These are phyloP conservation scores for Coriolopsis trogii DNA, from an alignment of 1,284 basidiomycete genomes.

Conservation along the genomic window DNA sequence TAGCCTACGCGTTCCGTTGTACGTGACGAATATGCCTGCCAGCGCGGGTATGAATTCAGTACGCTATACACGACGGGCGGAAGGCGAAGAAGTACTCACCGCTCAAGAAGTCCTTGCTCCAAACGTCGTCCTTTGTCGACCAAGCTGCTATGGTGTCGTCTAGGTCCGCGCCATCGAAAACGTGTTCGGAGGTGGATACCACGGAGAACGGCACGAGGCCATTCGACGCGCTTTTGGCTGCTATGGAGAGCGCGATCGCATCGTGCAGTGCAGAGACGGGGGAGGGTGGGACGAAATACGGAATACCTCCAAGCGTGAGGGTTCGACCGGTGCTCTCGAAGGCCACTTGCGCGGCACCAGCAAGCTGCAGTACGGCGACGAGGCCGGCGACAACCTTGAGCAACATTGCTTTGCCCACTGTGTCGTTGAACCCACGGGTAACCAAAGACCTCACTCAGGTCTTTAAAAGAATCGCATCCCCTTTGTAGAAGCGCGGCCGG, in stretches of 20 bases:
- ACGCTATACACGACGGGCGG: neutral
- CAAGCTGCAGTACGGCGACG: neutral
- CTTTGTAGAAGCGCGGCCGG: too few relatives aligned
- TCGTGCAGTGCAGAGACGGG: conserved; percentile 29
- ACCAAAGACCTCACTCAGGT: too few relatives aligned
- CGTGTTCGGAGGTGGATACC: conserved; percentile 20
- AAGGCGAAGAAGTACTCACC: conserved; percentile 15
- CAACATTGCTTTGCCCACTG: neutral
- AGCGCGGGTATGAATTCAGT: neutral
- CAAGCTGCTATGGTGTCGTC: conserved; percentile 21
- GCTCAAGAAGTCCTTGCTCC: conserved; percentile 30
- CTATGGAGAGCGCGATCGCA: conserved; percentile 1
- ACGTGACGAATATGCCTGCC: conserved; percentile 28
- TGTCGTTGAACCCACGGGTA: too few relatives aligned
- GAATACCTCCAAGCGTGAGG: conserved; percentile 25
- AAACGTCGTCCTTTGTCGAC: conserved; percentile 31
- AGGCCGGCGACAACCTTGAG: neutral
- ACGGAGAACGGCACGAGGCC: conserved; percentile 33
- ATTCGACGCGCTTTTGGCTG: conserved; percentile 2
- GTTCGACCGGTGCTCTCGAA: conserved; percentile 25
- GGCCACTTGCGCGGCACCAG: conserved; percentile 8
- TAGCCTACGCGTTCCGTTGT: conserved; percentile 19
- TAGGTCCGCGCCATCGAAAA: conserved; percentile 25
- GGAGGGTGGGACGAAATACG: conserved; percentile 31
- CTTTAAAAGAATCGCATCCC: too few relatives aligned